Base-by-base conservation (phyloP, 2,329 filamentous ascomycete genomes). In the Magnaporthiopsis incrustans region DNA sequence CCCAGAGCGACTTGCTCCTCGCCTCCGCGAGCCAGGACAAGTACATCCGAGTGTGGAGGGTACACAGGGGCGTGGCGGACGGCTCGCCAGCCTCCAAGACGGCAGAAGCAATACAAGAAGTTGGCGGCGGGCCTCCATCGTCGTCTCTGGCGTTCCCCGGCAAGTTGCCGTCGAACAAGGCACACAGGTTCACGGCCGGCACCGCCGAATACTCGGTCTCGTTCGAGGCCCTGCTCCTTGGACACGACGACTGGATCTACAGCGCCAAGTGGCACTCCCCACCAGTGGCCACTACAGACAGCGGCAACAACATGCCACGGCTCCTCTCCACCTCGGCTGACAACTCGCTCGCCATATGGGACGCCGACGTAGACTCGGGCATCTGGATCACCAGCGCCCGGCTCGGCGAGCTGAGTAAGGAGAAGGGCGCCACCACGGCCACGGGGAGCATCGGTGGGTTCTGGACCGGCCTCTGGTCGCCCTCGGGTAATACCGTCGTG, bases 231-330 rank as follows among this genome's bases (percentile, higher is more conserved):
- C 80, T 99, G 3, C 83, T 99, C 7, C 84, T 99, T 3, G 95
- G 95, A 11, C 95, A 99, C 72, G 95, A 99, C 73, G 95, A 99
- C 72, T 99, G 95, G 95, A 94, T 99, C 65, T 98, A 97, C 76
- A 96, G 90, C 64, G 88, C 91, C 2, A 81, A 82, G 64, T 97
- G 93, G 93, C 83, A 84, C 65, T 81, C 8, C 74, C 79, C 58
- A 2, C 62, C 67, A 35, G 33, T 32, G 53, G 71, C 76, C 18
- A 4, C 38, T 18, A 18, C 38, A 5, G 38, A 18, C 4, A 15
- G 38, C 15, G 77, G 79, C 65, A 76, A 74, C 61, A 77, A 73
- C 25, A 85, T 82, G 65, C 80, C 90, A 15, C 91, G 90, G 69
- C 84, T 97, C 11, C 84, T 99, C 4, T 93, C 94, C 2, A 89